Percentiles rank a stretch among this genome's conserved stretches.
These are phyloP conservation scores for Colletotrichum sp. DNA, from an alignment of 2,329 filamentous ascomycete genomes.

Conservation along the genomic window DNA sequence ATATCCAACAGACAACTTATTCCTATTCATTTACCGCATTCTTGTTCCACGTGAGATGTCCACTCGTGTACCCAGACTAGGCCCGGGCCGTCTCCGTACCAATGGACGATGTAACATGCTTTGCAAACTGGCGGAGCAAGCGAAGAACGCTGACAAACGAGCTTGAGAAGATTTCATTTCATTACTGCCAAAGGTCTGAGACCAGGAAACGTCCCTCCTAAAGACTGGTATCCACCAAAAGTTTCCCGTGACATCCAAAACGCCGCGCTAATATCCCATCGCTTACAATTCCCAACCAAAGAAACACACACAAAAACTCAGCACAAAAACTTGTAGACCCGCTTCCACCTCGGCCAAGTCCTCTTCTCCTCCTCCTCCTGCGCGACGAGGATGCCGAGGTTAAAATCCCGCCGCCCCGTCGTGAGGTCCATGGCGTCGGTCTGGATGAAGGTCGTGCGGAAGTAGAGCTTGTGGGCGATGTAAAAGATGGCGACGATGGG, in stretches of 20 bases:
- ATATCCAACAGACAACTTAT: slow-evolving; percentile 19
- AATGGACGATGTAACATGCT: background rate
- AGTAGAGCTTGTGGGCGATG: slow-evolving; percentile 77
- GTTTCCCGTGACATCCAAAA: background rate
- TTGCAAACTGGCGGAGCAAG: background rate
- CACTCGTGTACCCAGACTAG: background rate
- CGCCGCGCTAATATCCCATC: background rate
- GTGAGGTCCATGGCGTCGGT: slow-evolving; percentile 82
- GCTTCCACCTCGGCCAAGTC: slow-evolving; percentile 80
- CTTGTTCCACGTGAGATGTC: background rate
- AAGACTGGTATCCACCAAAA: background rate
- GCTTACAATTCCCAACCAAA: background rate
- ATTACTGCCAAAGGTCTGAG: background rate
- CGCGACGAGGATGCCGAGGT: slow-evolving; percentile 77
- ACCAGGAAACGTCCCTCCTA: background rate
- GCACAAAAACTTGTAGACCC: slow-evolving; percentile 75
- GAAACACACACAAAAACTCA: slow-evolving; percentile 33
- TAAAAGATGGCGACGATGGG: slow-evolving; percentile 75
- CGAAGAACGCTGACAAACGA: background rate
- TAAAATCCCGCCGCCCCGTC: slow-evolving; percentile 85
- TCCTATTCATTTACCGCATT: background rate
- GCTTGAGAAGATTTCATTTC: background rate
- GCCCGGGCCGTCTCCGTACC: background rate
- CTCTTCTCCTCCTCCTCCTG: slow-evolving; percentile 80
- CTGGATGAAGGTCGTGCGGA: slow-evolving; percentile 70